Evolutionary conservation across 2,329 filamentous ascomycete genomes (phyloP).

Genomic region (Clonostachys sp.): DNA sequence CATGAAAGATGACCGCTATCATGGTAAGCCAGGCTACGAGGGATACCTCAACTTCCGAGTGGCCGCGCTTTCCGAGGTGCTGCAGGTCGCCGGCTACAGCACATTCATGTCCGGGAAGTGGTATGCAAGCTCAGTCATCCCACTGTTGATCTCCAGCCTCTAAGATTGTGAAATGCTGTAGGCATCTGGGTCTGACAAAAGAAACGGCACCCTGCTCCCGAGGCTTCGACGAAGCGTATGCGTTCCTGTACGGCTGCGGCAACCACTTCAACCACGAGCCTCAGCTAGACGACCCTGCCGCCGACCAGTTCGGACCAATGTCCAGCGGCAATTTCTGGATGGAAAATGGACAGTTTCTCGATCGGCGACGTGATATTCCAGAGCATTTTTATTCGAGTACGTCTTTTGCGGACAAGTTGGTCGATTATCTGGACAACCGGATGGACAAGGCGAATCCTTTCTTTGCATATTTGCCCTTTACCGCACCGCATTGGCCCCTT

Average conservation of each 20-base stretch:
- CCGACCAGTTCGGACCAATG: slow-evolving; percentile 6
- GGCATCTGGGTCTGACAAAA: neutral
- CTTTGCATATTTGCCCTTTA: slow-evolving; percentile 33
- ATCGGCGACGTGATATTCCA: slow-evolving; percentile 22
- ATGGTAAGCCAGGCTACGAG: slow-evolving; percentile 23
- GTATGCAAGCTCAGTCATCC: slow-evolving; percentile 33
- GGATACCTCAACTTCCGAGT: slow-evolving; percentile 52
- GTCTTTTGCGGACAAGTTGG: slow-evolving; percentile 35
- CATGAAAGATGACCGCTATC: neutral
- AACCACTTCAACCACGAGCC: slow-evolving; percentile 36
- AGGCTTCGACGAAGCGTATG: slow-evolving; percentile 55
- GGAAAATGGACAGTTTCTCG: slow-evolving; percentile 1
- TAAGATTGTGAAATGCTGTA: neutral
- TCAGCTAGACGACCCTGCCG: slow-evolving; percentile 18
- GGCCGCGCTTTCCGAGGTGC: slow-evolving; percentile 46
- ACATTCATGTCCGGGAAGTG: slow-evolving; percentile 55
- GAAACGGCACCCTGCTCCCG: slow-evolving; percentile 21
- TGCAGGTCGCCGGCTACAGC: slow-evolving; percentile 51
- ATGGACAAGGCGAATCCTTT: slow-evolving; percentile 16
- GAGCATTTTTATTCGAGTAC: slow-evolving; percentile 41
- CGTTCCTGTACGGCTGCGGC: slow-evolving; percentile 54
- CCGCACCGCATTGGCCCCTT: slow-evolving; percentile 60
- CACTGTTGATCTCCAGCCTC: too few relatives aligned
- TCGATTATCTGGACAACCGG: slow-evolving; percentile 28
- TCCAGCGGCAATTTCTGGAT: slow-evolving; percentile 17